Evolutionary conservation across 2,329 filamentous ascomycete species (phyloP).

Genomic region (Fusarium sp.): DNA sequence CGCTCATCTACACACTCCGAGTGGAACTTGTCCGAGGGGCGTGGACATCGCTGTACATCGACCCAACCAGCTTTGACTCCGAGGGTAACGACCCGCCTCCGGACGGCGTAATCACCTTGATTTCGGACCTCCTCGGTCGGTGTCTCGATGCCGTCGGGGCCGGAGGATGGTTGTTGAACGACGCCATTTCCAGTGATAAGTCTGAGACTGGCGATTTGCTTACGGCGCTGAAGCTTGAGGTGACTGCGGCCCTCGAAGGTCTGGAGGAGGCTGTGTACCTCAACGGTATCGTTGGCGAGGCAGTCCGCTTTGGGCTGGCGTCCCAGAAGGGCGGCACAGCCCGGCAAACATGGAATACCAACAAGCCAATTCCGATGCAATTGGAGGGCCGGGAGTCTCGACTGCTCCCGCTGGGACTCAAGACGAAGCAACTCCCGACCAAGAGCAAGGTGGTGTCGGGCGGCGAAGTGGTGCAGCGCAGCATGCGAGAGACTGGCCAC

Average conservation of each 20-base stretch:
- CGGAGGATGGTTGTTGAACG: constrained; percentile 80
- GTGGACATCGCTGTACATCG: constrained; percentile 82
- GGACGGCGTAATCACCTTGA: constrained; percentile 78
- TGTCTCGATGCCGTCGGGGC: constrained; percentile 83
- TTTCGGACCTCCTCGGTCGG: constrained; percentile 79
- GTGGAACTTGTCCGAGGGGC: constrained; percentile 81
- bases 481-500: constrained; percentile 80
- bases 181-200: constrained; percentile 66
- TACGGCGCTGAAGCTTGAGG: constrained; percentile 75
- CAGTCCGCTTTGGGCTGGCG: constrained; percentile 71
- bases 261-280: constrained; percentile 78
- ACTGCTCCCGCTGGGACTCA: constrained; percentile 81
- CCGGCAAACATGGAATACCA: constrained; percentile 51
- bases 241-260: constrained; percentile 79
- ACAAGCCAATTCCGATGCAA: constrained; percentile 61
- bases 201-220: constrained; percentile 75
- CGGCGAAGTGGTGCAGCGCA: constrained; percentile 80
- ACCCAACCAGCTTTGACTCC: constrained; percentile 65
- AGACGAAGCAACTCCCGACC: constrained; percentile 67
- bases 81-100: constrained; percentile 64
- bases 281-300: constrained; percentile 75
- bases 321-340: constrained; percentile 53
- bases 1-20: constrained; percentile 80
- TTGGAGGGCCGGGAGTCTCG: constrained; percentile 62
- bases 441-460: constrained; percentile 74